Conservation (phyloP, 2,329 filamentous ascomycete species). For the Paraphoma sp. region DNA sequence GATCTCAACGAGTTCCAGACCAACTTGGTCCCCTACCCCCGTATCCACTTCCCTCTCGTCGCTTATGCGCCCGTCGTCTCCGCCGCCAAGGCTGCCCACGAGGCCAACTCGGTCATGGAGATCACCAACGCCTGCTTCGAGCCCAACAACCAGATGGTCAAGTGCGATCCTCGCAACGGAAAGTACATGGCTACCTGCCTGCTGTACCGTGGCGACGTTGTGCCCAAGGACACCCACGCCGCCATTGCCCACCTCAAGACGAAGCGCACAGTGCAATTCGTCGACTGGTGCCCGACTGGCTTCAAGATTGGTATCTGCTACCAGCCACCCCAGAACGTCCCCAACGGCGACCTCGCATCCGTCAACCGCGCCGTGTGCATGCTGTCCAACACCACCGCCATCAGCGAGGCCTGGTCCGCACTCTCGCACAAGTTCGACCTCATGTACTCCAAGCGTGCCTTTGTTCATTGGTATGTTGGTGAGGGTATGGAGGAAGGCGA, state of each 20-base stretch:
- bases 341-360: constrained; percentile 96
- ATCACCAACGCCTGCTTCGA: constrained; percentile 99
- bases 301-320: constrained; percentile 99
- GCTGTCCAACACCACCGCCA: constrained; percentile 98
- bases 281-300: constrained; percentile 99
- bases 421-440: constrained; percentile 98
- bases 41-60: constrained; percentile 99
- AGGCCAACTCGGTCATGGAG: constrained; percentile 97
- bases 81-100: constrained; percentile 92
- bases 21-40: constrained; percentile 97
- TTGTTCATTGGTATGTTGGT: constrained; percentile 99
- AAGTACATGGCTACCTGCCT: constrained; percentile 99
- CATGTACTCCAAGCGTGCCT: constrained; percentile 99
- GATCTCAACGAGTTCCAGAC: constrained; percentile 99
- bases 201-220: constrained; percentile 97
- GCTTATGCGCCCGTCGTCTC: constrained; percentile 95
- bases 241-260: constrained; percentile 98
- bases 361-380: constrained; percentile 99
- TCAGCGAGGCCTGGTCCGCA: constrained; percentile 96
- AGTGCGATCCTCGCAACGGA: constrained; percentile 96
- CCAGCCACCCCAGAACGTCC: constrained; percentile 94
- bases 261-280: constrained; percentile 98
- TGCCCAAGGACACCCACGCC: constrained; percentile 91
- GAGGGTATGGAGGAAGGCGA: constrained; percentile 99
- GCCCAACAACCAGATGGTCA: constrained; percentile 99